Evolutionary conservation across 768 basidiomycete genomes (phyloP).

Genomic region (Kwoniella botswanensis): DNA sequence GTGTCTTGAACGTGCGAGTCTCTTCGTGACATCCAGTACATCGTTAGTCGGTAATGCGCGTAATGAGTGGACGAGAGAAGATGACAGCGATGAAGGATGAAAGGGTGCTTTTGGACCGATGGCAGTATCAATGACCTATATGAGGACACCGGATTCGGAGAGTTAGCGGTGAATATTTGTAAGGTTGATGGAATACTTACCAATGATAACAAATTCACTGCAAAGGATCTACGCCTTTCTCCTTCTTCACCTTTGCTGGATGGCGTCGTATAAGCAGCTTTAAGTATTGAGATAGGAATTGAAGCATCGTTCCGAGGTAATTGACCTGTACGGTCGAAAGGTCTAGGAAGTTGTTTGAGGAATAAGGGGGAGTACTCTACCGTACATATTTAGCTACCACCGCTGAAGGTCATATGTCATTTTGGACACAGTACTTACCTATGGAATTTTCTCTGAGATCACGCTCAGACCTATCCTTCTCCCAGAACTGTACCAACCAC

Average conservation of each 20-base stretch:
- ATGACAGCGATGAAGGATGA: slow-evolving; percentile 30
- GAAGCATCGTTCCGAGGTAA: slow-evolving; percentile 34
- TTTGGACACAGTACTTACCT: neutral
- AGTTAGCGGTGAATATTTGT: neutral
- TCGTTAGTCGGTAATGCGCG: slow-evolving; percentile 9
- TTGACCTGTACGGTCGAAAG: slow-evolving; percentile 14
- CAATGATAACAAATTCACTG: slow-evolving; percentile 13
- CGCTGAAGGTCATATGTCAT: too few relatives aligned
- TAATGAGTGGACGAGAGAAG: slow-evolving; percentile 19
- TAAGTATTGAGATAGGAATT: slow-evolving; percentile 17
- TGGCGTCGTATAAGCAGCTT: slow-evolving; percentile 2
- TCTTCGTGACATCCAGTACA: neutral
- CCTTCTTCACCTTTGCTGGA: neutral
- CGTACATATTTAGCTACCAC: neutral
- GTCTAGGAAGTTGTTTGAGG: slow-evolving; percentile 36
- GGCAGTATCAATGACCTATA: slow-evolving; percentile 31
- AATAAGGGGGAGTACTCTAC: slow-evolving; percentile 32
- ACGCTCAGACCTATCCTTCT: slow-evolving; percentile 29
- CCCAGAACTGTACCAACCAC: slow-evolving; percentile 39
- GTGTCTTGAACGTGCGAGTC: neutral
- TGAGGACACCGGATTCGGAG: neutral
- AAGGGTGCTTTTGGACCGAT: slow-evolving; percentile 11
- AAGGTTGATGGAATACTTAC: neutral
- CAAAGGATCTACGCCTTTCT: slow-evolving; percentile 9
- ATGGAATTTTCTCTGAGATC: neutral